Conservation (phyloP, 2,329 filamentous ascomycete genomes). For the Aspergillus ibericus region DNA sequence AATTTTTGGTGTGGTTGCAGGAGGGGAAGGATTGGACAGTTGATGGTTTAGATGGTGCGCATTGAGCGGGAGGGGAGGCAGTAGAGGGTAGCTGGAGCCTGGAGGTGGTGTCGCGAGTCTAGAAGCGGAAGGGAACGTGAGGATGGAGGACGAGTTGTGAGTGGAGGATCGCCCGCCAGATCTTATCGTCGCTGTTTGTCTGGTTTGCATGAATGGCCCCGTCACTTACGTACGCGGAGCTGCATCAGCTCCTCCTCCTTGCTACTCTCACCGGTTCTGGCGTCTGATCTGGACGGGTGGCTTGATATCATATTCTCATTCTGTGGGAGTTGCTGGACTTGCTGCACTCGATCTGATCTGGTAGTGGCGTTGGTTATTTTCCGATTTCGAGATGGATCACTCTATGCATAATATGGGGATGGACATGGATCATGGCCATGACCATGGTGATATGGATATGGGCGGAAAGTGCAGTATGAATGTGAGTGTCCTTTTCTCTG, state of each 20-base stretch:
- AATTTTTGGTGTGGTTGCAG: background rate
- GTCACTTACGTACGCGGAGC: constrained; percentile 3
- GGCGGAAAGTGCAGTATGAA: constrained; percentile 82
- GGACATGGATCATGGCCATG: constrained; percentile 47
- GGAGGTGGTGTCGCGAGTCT: background rate
- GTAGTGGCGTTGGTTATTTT: background rate
- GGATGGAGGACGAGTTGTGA: constrained; percentile 1
- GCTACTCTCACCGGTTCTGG: background rate
- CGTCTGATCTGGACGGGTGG: background rate
- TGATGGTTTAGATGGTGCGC: background rate
- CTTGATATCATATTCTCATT: background rate
- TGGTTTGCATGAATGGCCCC: constrained; percentile 38
- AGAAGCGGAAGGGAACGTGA: background rate
- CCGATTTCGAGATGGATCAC: constrained; percentile 35
- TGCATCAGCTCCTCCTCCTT: background rate
- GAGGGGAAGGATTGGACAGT: background rate
- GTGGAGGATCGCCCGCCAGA: constrained; percentile 7
- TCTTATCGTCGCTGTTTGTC: constrained; percentile 34
- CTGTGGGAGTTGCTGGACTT: constrained; percentile 8
- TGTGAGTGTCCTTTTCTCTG: constrained; percentile 51
- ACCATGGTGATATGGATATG: constrained; percentile 59
- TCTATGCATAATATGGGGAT: constrained; percentile 33
- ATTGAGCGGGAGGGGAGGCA: background rate
- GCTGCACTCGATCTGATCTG: background rate
- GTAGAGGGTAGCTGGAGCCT: background rate